Evolutionary conservation across 306 rosid genomes (phyloP), one percentile per base, ranked within the genome.

Genomic region (Morella rubra): DNA sequence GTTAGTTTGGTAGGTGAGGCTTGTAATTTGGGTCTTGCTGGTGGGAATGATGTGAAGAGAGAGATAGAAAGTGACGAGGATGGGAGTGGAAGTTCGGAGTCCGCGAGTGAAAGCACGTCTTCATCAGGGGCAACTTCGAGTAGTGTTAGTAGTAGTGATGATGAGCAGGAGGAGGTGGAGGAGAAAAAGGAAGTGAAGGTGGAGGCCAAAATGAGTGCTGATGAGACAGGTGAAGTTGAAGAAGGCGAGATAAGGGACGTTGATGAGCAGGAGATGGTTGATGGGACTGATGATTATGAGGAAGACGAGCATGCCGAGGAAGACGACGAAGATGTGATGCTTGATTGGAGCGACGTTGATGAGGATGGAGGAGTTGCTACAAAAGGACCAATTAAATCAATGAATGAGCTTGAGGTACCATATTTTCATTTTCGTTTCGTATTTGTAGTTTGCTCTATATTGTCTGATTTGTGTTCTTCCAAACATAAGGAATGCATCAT

Each of bases 231-330:
- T 56, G 92, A 90, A 47, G 72, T 87, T 77, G 97, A 91, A 82
- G 98, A 91, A 76, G 98, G 96, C 15, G 94, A 91, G 84, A 80
- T 89, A 82, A 79, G 82, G 74, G 91, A 81, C 79, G 85, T 80
- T 22, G 87, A 70, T 76, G 86, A 27, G 56, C 53, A 54, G 71
- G 79, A 70, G 49, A 45, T 68, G 75, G 71, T 1, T 5, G 62
- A 56, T 27, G 51, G 32, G 22, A 22, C 12, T 20, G 67, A 19
- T 44, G 67, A 50, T 12, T 77, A 59, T 32, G 77, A 46, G 14
- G 85, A 54, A 24, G 80, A 51, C 12, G 77, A 14, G 9, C 80
- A 61, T 8, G 52, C 19, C 22, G 79, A 75, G 52, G 75, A 56
- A 22, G 75, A 54, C 16, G 72, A 15, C 49, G 75, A 22, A 1